These are phyloP conservation scores for Penicillium soppii DNA, from an alignment of 495 filamentous ascomycete species.

Conservation along the genomic window DNA sequence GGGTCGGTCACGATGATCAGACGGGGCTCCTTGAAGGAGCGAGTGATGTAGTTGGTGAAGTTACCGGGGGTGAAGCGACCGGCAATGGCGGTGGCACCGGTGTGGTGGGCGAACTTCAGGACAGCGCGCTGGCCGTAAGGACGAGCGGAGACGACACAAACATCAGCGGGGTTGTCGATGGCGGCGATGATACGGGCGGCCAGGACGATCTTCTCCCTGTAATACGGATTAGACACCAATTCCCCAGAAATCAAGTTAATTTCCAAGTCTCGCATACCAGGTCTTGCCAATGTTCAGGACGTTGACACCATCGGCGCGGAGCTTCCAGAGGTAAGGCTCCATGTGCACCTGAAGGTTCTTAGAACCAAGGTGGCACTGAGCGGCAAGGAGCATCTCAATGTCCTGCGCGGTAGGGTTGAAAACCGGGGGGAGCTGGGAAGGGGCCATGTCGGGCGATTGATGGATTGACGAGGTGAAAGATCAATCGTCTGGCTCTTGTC, in stretches of 20 bases:
- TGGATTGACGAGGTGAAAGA: conserved; percentile 50
- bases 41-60: conserved; percentile 99
- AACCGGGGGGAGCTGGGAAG: conserved; percentile 81
- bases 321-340: conserved; percentile 99
- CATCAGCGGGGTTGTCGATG: conserved; percentile 98
- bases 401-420: conserved; percentile 86
- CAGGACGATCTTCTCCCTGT: conserved; percentile 98
- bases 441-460: conserved; percentile 82
- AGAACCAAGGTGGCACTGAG: conserved; percentile 93
- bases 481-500: conserved; percentile 55
- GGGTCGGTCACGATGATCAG: conserved; percentile 99
- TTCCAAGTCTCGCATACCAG: conserved; percentile 64
- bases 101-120: conserved; percentile 98
- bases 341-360: conserved; percentile 99
- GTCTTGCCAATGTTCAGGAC: conserved; percentile 99
- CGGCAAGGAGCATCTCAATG: conserved; percentile 98
- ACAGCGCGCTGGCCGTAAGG: conserved; percentile 99
- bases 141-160: conserved; percentile 98
- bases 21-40: conserved; percentile 99
- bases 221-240: conserved; percentile 25
- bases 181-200: conserved; percentile 98
- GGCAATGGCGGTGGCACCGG: conserved; percentile 94
- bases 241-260: not conserved
- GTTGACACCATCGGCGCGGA: conserved; percentile 94
- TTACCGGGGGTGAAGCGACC: conserved; percentile 99